Evolutionary conservation across 2,329 filamentous ascomycete species (phyloP).

Genomic region (Alternaria gansuensis): DNA sequence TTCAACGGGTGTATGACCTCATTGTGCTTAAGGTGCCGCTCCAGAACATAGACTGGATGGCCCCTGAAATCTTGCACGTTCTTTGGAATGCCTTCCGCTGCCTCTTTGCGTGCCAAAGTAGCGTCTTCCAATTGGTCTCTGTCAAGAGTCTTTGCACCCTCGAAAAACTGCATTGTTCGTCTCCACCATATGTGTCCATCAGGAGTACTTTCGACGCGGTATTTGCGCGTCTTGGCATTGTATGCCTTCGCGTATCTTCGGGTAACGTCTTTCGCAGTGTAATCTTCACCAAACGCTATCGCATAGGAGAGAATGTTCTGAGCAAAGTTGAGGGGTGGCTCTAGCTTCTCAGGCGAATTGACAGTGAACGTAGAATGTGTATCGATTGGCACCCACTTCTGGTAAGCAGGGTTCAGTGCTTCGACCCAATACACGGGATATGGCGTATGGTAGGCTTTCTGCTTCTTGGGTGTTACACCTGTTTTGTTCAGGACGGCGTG

Average conservation of each 20-base stretch:
- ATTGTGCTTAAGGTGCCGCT: constrained; percentile 82
- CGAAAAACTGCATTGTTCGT: constrained; percentile 58
- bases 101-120: constrained; percentile 75
- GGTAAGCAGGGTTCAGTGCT: constrained; percentile 81
- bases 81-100: constrained; percentile 80
- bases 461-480: constrained; percentile 49
- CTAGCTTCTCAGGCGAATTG: constrained; percentile 77
- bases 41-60: constrained; percentile 78
- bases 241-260: constrained; percentile 86
- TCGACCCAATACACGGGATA: constrained; percentile 96
- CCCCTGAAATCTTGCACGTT: constrained; percentile 88
- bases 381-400: constrained; percentile 93
- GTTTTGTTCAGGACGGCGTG: constrained; percentile 37
- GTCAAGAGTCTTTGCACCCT: constrained; percentile 57
- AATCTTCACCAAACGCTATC: constrained; percentile 83
- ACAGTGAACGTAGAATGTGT: constrained; percentile 82
- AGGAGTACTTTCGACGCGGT: constrained; percentile 75
- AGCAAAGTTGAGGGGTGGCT: constrained; percentile 80
- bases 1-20: constrained; percentile 80
- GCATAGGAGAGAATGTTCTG: constrained; percentile 84
- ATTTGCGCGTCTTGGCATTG: constrained; percentile 85
- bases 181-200: constrained; percentile 66
- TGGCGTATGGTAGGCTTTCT: constrained; percentile 70
- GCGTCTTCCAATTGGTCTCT: constrained; percentile 85
- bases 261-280: constrained; percentile 83